These are phyloP conservation scores for Solanum chacoense DNA, from an alignment of 305 asterid genomes.

Conservation along the genomic window DNA sequence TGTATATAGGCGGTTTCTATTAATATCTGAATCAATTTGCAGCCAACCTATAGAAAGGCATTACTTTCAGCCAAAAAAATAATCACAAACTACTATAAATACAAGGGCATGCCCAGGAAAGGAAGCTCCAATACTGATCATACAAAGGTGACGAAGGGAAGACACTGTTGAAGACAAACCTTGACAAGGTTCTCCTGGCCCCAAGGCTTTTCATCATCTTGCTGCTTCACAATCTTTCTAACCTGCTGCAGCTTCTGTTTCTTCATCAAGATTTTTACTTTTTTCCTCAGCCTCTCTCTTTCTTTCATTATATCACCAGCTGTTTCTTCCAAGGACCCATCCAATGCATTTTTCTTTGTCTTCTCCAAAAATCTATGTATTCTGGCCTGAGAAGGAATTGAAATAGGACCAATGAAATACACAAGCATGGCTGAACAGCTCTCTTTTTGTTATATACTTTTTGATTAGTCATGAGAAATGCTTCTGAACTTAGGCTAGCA, in stretches of 20 bases:
- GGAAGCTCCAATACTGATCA: background rate
- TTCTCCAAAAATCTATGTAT: constrained; percentile 69
- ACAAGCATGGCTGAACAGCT: background rate
- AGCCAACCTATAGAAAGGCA: constrained; percentile 56
- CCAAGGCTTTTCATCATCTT: constrained; percentile 71
- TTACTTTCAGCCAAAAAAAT: background rate
- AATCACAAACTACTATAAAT: background rate
- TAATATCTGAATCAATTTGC: constrained; percentile 79
- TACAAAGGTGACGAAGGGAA: background rate
- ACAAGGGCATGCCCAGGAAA: background rate
- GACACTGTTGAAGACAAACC: constrained; percentile 26
- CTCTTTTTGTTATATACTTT: background rate
- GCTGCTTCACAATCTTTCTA: constrained; percentile 50
- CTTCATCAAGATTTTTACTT: constrained; percentile 65
- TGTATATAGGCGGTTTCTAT: constrained; percentile 84
- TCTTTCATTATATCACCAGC: constrained; percentile 34
- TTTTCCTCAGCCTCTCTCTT: constrained; percentile 50
- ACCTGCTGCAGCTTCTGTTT: constrained; percentile 61
- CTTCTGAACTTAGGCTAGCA: background rate
- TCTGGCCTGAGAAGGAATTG: constrained; percentile 49
- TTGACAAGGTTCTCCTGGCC: constrained; percentile 79
- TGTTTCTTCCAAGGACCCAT: constrained; percentile 44
- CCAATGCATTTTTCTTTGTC: constrained; percentile 56
- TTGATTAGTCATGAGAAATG: background rate
- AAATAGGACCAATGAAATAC: constrained; percentile 10